These are phyloP conservation scores for Pythium guiyangense DNA, from an alignment of 352 stramenopile genomes.

Conservation along the genomic window DNA sequence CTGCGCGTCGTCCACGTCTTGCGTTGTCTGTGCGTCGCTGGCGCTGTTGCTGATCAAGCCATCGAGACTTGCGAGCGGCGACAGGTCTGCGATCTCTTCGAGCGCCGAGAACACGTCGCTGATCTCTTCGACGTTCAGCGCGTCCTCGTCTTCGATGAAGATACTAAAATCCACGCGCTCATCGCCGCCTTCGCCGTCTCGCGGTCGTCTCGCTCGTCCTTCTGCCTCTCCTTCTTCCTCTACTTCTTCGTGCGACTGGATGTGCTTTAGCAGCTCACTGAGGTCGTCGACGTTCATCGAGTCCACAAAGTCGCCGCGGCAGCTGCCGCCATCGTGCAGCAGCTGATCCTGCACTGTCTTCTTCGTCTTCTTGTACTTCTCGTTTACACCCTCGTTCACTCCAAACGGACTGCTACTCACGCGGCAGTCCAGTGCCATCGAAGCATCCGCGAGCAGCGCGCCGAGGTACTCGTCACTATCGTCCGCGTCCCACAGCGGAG, in stretches of 20 bases:
- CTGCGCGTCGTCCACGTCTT: slow-evolving; percentile 12
- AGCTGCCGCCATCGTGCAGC: not conserved
- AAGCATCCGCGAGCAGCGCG: slow-evolving; percentile 5
- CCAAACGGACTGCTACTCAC: slow-evolving; percentile 6
- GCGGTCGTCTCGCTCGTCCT: too few relatives aligned
- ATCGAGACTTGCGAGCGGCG: not conserved
- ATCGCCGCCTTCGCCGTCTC: not conserved
- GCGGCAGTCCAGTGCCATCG: slow-evolving; percentile 4
- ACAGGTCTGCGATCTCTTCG: slow-evolving; percentile 16
- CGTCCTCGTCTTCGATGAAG: slow-evolving; percentile 46
- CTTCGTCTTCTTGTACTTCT: slow-evolving; percentile 19
- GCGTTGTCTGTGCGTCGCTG: not conserved
- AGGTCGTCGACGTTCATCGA: slow-evolving; percentile 46
- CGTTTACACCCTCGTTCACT: slow-evolving; percentile 12
- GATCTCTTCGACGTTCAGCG: slow-evolving; percentile 52
- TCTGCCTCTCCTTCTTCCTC: slow-evolving; percentile 1
- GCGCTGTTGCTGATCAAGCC: not conserved
- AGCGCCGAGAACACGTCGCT: slow-evolving; percentile 42
- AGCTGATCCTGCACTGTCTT: too few relatives aligned
- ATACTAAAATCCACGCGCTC: slow-evolving; percentile 34
- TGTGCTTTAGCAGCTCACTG: slow-evolving; percentile 47
- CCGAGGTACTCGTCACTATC: not conserved
- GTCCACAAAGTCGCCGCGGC: slow-evolving; percentile 21
- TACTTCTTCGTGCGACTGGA: slow-evolving; percentile 34
- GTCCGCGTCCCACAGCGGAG: slow-evolving; percentile 6